These are phyloP conservation scores for Chaetomiaceae sp. DNA, from an alignment of 2,329 filamentous ascomycete genomes.

Conservation along the genomic window DNA sequence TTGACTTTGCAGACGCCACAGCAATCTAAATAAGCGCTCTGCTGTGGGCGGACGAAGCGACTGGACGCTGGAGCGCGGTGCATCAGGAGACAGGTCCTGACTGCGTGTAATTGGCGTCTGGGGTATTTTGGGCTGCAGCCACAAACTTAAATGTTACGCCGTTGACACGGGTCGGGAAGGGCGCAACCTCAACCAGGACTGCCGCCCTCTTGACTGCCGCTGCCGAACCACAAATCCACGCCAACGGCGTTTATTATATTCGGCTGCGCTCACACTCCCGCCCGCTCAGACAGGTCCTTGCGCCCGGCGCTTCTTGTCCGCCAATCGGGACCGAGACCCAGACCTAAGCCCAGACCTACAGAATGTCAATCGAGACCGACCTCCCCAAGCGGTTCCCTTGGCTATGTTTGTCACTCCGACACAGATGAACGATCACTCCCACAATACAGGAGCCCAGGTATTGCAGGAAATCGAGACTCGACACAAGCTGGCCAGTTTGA, in stretches of 20 bases:
- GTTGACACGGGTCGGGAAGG: background rate
- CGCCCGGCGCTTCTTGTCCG: too few species aligned
- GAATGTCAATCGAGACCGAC: background rate
- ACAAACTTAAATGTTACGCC: too few species aligned
- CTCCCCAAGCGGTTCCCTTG: background rate
- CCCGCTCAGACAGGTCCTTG: constrained; percentile 2
- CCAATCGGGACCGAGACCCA: too few species aligned
- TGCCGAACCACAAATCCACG: too few species aligned
- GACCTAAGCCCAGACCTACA: too few species aligned
- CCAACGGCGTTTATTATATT: background rate
- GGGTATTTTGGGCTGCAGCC: background rate
- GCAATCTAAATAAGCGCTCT: constrained; percentile 12
- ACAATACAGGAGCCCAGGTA: background rate
- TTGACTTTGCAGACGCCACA: background rate
- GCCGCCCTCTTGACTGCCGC: background rate
- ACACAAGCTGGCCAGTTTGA: background rate
- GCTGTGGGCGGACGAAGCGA: background rate
- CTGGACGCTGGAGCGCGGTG: background rate
- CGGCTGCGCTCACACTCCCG: background rate
- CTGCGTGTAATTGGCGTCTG: constrained; percentile 5
- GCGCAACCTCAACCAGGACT: background rate
- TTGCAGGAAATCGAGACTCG: background rate
- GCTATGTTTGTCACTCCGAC: background rate
- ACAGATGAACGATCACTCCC: too few species aligned
- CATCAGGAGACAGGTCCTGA: constrained; percentile 2